Conservation (phyloP, 1,139 yeast species). For the Hyphopichia pseudoburtonii region DNA sequence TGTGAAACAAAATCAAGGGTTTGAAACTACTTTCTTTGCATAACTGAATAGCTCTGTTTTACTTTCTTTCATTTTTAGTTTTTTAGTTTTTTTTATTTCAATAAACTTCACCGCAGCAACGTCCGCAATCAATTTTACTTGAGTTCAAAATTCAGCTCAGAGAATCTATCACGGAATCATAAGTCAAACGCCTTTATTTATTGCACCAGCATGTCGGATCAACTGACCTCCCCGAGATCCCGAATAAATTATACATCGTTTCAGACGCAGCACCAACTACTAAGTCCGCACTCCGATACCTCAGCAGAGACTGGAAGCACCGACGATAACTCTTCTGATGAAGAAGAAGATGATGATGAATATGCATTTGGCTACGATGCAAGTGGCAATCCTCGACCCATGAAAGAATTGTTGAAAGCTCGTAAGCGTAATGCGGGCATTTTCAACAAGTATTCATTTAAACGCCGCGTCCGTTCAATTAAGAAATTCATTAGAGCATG, state of each 20-base stretch:
- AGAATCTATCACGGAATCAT: too few relatives aligned
- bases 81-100: not conserved
- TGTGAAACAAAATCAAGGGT: too few relatives aligned
- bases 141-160: not conserved
- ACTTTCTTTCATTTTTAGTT: not conserved
- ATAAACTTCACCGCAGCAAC: too few relatives aligned
- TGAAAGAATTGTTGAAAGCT: too few relatives aligned
- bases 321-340: not conserved
- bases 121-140: too few relatives aligned
- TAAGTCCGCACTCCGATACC: constrained; percentile 1
- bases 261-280: not conserved
- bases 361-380: constrained; percentile 8
- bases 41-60: not conserved
- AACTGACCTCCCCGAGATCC: not conserved
- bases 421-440: too few relatives aligned
- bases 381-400: not conserved
- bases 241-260: constrained; percentile 1
- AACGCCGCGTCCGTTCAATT: constrained; percentile 3
- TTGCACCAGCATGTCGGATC: not conserved
- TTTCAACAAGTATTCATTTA: too few relatives aligned
- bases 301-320: not conserved
- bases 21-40: too few relatives aligned
- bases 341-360: not conserved
- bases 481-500: not conserved
- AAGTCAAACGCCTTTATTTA: too few relatives aligned